Conservation (phyloP, 2,329 filamentous ascomycete genomes). For the Zymoseptoria crescenta region DNA sequence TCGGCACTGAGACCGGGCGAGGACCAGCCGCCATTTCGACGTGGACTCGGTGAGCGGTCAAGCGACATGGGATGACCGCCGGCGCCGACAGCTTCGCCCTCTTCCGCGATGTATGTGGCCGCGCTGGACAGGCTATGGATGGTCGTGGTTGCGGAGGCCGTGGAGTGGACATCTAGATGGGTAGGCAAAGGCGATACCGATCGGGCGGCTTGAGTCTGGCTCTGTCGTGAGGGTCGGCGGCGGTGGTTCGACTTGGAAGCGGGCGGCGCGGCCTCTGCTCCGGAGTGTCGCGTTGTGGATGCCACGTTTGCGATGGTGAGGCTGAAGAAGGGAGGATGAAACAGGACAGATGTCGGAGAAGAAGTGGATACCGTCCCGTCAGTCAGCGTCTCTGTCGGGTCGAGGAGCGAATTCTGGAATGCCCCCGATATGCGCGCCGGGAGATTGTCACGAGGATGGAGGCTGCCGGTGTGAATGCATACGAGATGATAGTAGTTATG, state of each 20-base stretch:
- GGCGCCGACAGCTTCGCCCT: conserved; percentile 6
- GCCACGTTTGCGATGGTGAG: neutral
- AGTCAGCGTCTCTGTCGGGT: too few relatives aligned
- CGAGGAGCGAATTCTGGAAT: neutral
- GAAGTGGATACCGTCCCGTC: neutral
- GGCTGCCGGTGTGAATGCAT: too few relatives aligned
- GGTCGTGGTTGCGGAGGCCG: neutral
- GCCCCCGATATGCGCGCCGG: too few relatives aligned
- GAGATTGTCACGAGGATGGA: too few relatives aligned
- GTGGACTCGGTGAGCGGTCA: conserved; percentile 80
- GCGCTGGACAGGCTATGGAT: conserved; percentile 13
- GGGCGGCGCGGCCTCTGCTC: conserved; percentile 14
- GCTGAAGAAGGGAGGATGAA: neutral
- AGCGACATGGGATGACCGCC: conserved; percentile 57
- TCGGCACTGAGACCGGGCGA: conserved; percentile 62
- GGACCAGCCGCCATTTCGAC: conserved; percentile 80
- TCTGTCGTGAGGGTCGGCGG: conserved; percentile 13
- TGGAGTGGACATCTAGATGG: neutral
- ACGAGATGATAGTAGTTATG: too few relatives aligned
- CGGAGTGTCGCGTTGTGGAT: conserved; percentile 2
- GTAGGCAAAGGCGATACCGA: neutral
- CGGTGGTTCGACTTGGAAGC: conserved; percentile 11
- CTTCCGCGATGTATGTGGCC: conserved; percentile 19
- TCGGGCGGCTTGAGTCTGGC: conserved; percentile 7
- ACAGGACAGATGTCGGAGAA: neutral